Base-by-base conservation (phyloP, 306 rosid genomes). In the Vigna angularis region DNA sequence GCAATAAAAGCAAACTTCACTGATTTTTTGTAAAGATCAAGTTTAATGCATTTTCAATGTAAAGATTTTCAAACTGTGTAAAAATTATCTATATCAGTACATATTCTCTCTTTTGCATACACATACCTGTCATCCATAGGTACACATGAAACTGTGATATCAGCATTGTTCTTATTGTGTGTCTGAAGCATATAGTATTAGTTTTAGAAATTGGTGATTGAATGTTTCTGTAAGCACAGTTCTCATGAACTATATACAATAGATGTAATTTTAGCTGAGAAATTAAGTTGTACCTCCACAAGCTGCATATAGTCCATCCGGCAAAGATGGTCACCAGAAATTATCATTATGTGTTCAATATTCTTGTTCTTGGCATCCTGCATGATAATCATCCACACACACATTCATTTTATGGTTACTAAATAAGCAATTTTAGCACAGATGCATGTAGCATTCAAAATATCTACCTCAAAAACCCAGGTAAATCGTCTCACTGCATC, bases 321-420 rank as follows among this genome's bases (percentile, higher is more conserved):
- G 79, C 93, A 93, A 68, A 91, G 97, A 83, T 93, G 97, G 85
- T 91, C 98, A 0, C 96, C 97, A 0, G 98, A 91, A 79, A 93
- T 81, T 48, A 93, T 90, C 78, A 93, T 56, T 76, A 88, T 86
- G 79, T 93, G 72, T 87, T 93, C 96, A 55, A 93, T 83, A 74
- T 89, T 87, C 86, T 91, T 93, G 79, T 81, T 87, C 89, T 83
- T 91, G 2, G 93, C 91, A 81, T 91, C 97, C 98, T 93, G 80
- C 80, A 80, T 49, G 65, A 20, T 10, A 66, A 38, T 42, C 11
- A 38, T 30, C 20, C 20, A 12, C 14, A 77, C 50, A 76, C 50
- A 76, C 49, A 79, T 80, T 74, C 48, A 77, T 38, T 20, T 77
- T 69, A 30, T 22, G 6, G 17, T 6, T 9, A 47, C 17, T 22